Base-by-base conservation (phyloP, 1,284 basidiomycete genomes). In the Ustilago vetiveriae region DNA sequence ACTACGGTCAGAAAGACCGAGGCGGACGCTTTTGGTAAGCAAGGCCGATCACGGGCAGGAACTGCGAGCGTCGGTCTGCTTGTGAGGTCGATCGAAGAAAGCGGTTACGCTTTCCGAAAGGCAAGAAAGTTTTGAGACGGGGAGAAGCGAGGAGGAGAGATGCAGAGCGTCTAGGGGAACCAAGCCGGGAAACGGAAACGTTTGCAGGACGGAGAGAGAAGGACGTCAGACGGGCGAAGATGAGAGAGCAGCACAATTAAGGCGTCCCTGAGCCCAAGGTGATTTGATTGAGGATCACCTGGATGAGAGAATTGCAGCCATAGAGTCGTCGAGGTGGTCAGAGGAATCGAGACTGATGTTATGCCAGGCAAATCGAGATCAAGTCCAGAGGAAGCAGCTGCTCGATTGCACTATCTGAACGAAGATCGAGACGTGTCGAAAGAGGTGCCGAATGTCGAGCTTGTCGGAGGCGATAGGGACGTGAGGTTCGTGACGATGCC, bases 231-330 rank as follows among this genome's bases (percentile, higher is more conserved):
- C 27, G 44, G 51, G 43, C 51, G 36, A n/a, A 32, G 36, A 21
- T 19, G 10, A 54, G 48, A 70, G 67, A 70, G 50, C 67, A 70
- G 67, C 67, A 60, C 67, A 70, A 50, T 65, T 29, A 70, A 70
- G 67, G 67, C 67, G 67, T 70, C 63, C 55, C 64, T 36, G 30
- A 24, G 39, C 58, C 41, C 53, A 27, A 54, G 66, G 59, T 59
- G 66, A 68, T 47, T 10, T 39, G 21, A 19, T 19, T 16, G 19
- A 27, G 22, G 32, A 67, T 67, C 65, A 68, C 65, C 58, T 44
- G 42, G 41, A 52, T 37, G 48, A n/a, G 47, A 41, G 30, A 38
- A 22, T 33, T n/a, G 44, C 58, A 51, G 54, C 48, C 65, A 68
- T 68, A 52, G 49, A 60, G 56, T 46, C 36, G 54, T 53, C 29